These are phyloP conservation scores for Acidomyces sp. DNA, from an alignment of 495 filamentous ascomycete species.

Conservation along the genomic window DNA sequence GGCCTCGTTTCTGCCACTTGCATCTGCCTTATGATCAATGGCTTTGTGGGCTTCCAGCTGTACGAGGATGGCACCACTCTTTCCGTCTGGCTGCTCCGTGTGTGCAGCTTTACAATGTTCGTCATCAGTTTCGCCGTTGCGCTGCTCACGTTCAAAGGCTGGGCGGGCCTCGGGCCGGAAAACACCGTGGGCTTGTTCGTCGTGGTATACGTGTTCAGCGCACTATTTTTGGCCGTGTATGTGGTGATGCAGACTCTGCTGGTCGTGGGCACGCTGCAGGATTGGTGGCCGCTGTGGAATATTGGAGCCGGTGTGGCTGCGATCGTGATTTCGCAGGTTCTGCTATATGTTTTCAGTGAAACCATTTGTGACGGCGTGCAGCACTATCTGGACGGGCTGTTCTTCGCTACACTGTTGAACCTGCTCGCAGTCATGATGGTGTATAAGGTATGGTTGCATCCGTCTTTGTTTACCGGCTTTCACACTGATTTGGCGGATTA, in stretches of 20 bases:
- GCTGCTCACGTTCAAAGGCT: conserved; percentile 84
- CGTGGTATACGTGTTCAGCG: conserved; percentile 84
- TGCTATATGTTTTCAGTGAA: conserved; percentile 80
- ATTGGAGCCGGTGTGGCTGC: conserved; percentile 87
- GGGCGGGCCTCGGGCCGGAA: conserved; percentile 71
- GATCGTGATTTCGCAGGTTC: conserved; percentile 84
- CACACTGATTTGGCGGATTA: too few relatives aligned
- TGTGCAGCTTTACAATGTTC: conserved; percentile 69
- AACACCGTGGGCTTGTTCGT: conserved; percentile 85
- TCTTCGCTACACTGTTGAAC: conserved; percentile 91
- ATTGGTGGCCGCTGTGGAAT: conserved; percentile 89
- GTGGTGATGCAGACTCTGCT: conserved; percentile 78
- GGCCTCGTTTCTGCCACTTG: conserved; percentile 84
- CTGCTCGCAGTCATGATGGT: conserved; percentile 98
- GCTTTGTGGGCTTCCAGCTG: conserved; percentile 96
- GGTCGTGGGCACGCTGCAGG: conserved; percentile 79
- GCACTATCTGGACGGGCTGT: conserved; percentile 90
- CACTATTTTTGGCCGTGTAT: conserved; percentile 71
- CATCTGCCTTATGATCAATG: conserved; percentile 86
- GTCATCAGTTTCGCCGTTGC: conserved; percentile 74
- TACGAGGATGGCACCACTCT: conserved; percentile 97
- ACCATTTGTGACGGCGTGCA: conserved; percentile 72
- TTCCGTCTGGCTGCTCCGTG: conserved; percentile 83
- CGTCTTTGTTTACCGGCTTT: not conserved
- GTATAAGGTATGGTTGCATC: conserved; percentile 63